These are phyloP conservation scores for Aspergillus coremiiformis DNA, from an alignment of 495 filamentous ascomycete genomes.

Conservation along the genomic window DNA sequence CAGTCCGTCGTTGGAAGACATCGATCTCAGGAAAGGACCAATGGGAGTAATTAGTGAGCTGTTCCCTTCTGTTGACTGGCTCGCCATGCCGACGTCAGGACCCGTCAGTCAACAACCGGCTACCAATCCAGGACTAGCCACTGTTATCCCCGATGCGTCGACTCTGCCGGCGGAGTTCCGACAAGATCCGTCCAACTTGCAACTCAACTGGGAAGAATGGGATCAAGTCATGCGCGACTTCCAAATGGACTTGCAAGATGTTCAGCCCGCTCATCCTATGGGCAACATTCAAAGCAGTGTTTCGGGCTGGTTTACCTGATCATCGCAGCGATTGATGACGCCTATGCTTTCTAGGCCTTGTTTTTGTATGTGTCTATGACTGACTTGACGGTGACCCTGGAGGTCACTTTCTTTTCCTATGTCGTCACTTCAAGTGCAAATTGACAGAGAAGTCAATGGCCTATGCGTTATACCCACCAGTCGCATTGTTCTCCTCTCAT, in stretches of 20 bases:
- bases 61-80: slow-evolving; percentile 26
- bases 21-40: slow-evolving; percentile 28
- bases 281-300: slow-evolving; percentile 26
- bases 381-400: slow-evolving; percentile 1
- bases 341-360: neutral
- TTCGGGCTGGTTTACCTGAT: slow-evolving; percentile 28
- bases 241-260: slow-evolving; percentile 35
- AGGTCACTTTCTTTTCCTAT: neutral
- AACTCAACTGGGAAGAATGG: slow-evolving; percentile 40
- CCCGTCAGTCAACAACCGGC: neutral
- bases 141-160: slow-evolving; percentile 4
- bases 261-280: slow-evolving; percentile 12
- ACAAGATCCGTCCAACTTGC: slow-evolving; percentile 4
- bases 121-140: neutral
- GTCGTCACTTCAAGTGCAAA: neutral
- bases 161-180: neutral
- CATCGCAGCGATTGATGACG: neutral
- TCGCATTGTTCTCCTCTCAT: neutral
- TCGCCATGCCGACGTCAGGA: slow-evolving; percentile 7
- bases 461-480: neutral
- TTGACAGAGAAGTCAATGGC: neutral
- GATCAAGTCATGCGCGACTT: slow-evolving; percentile 47
- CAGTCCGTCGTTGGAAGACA: slow-evolving; percentile 8
- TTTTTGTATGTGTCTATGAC: neutral
- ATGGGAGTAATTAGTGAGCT: slow-evolving; percentile 22